Evolutionary conservation across 805 yeast species (phyloP).

Genomic region (Aciculoconidium aculeatum): DNA sequence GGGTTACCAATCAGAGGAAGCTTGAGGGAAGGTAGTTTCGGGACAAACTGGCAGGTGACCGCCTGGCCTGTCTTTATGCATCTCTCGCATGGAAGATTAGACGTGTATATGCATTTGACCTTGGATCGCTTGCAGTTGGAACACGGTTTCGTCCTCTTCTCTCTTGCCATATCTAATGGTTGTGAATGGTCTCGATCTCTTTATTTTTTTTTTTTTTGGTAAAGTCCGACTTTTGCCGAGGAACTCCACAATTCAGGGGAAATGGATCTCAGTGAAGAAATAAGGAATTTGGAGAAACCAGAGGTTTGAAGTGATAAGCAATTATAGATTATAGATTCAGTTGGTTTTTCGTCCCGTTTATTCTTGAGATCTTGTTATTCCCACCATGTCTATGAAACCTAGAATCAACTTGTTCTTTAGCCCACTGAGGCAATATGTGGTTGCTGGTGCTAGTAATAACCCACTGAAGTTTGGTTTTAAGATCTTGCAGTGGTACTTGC

Average conservation of each 20-base stretch:
- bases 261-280: no score
- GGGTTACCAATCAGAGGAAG: slow-evolving; percentile 16
- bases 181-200: not conserved
- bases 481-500: slow-evolving; percentile 62
- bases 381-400: slow-evolving; percentile 20
- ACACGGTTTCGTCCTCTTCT: slow-evolving; percentile 53
- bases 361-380: no score
- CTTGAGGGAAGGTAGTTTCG: slow-evolving; percentile 42
- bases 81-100: slow-evolving; percentile 49
- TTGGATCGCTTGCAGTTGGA: slow-evolving; percentile 56
- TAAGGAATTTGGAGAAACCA: no score
- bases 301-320: no score
- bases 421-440: slow-evolving; percentile 49
- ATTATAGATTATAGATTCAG: no score
- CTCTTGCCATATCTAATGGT: slow-evolving; percentile 24
- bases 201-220: slow-evolving; percentile 1
- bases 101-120: slow-evolving; percentile 52
- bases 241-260: no score
- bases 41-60: slow-evolving; percentile 47
- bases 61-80: slow-evolving; percentile 47
- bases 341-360: no score
- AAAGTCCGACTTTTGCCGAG: no score
- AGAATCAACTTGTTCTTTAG: slow-evolving; percentile 44
- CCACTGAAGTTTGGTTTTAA: slow-evolving; percentile 64
- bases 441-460: slow-evolving; percentile 67